A percentile compares a stretch with the other conserved stretches of the same genome.
These are phyloP conservation scores for Vigna hirtella DNA, from an alignment of 306 rosid species.

Conservation along the genomic window DNA sequence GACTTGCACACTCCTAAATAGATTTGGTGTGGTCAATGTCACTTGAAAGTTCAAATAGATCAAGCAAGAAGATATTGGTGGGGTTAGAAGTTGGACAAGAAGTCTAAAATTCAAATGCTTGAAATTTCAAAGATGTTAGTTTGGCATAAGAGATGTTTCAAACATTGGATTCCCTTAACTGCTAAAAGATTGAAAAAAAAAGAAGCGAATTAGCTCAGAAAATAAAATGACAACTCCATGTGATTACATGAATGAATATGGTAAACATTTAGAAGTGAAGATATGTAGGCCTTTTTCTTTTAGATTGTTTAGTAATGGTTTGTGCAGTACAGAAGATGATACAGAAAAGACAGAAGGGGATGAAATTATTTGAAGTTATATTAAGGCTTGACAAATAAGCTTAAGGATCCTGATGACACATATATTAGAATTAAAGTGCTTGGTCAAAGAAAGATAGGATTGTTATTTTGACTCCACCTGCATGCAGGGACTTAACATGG, in stretches of 20 bases:
- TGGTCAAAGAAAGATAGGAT: constrained; percentile 65
- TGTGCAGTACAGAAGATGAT: constrained; percentile 44
- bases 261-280: constrained; percentile 36
- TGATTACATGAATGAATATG: constrained; percentile 36
- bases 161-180: constrained; percentile 31
- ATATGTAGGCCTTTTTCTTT: constrained; percentile 21
- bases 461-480: constrained; percentile 66
- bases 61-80: constrained; percentile 1
- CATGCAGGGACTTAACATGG: constrained; percentile 76
- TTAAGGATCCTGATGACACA: constrained; percentile 44
- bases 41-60: constrained; percentile 29
- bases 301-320: constrained; percentile 19
- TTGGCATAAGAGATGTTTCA: background rate
- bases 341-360: constrained; percentile 44
- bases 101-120: constrained; percentile 6
- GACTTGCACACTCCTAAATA: constrained; percentile 28
- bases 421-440: constrained; percentile 37
- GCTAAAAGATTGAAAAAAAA: background rate
- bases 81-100: background rate
- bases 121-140: constrained; percentile 16
- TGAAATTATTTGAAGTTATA: constrained; percentile 34
- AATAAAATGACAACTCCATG: constrained; percentile 39
- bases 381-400: constrained; percentile 44
- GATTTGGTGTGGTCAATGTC: constrained; percentile 34
- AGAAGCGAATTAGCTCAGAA: constrained; percentile 23